phyloP scores from a whole-genome alignment of 495 filamentous ascomycete species.

The Hypoxylon fragiforme region DNA sequence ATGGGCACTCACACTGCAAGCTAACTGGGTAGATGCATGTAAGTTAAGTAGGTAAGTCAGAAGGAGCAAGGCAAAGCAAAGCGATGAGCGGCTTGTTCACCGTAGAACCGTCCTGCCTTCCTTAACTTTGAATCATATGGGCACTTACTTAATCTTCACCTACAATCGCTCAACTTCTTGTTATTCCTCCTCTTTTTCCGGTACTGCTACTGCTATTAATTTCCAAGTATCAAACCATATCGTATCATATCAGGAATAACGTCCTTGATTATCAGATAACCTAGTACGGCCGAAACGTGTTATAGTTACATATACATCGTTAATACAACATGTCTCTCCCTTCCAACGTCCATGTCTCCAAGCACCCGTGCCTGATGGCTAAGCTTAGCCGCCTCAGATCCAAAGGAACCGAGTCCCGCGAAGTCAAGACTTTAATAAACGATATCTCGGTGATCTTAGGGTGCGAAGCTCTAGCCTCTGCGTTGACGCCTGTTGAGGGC shows the following conservation, averaged over 20 bases:
- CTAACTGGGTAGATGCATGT: no score
- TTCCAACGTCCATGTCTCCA: slow-evolving; percentile 77
- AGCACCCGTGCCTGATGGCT: slow-evolving; percentile 80
- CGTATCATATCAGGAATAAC: neutral
- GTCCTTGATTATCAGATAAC: neutral
- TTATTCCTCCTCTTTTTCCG: neutral
- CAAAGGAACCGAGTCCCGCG: slow-evolving; percentile 63
- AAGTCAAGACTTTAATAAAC: slow-evolving; percentile 80
- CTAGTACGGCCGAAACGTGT: no score
- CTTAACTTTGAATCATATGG: neutral
- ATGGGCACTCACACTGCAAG: slow-evolving; percentile 7
- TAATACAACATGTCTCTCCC: slow-evolving; percentile 54
- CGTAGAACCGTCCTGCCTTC: no score
- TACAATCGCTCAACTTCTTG: neutral
- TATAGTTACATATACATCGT: no score
- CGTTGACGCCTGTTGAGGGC: slow-evolving; percentile 54
- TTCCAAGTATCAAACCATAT: no score
- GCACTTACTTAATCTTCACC: neutral
- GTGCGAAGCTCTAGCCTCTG: slow-evolving; percentile 75
- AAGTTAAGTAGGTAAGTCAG: neutral
- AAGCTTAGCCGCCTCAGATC: slow-evolving; percentile 92
- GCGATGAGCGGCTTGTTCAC: no score
- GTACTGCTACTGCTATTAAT: no score
- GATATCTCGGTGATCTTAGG: slow-evolving; percentile 84
- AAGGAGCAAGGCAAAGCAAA: neutral